These are phyloP conservation scores for Paramyrothecium sp. DNA, from an alignment of 2,329 filamentous ascomycete genomes.

Conservation along the genomic window DNA sequence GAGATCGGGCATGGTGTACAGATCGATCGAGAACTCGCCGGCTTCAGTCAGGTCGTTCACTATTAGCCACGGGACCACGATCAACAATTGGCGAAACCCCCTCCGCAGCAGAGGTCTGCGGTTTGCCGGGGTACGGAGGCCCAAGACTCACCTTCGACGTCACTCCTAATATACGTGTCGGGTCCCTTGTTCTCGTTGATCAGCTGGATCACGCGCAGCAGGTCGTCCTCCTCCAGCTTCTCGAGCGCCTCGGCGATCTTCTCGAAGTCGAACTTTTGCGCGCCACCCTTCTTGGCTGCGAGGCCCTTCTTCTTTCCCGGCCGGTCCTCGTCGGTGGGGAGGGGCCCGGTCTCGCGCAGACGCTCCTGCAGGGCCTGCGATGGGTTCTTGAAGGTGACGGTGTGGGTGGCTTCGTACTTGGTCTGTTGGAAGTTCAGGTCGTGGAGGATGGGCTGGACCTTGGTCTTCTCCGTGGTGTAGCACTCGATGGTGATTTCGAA, in stretches of 20 bases:
- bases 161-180: slow-evolving; percentile 95
- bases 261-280: slow-evolving; percentile 79
- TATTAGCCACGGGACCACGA: slow-evolving; percentile 29
- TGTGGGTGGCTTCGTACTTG: slow-evolving; percentile 80
- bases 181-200: slow-evolving; percentile 95
- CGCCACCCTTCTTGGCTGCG: slow-evolving; percentile 73
- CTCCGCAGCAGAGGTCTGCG: not conserved
- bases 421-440: slow-evolving; percentile 87
- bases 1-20: slow-evolving; percentile 91
- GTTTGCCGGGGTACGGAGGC: too few relatives aligned
- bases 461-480: slow-evolving; percentile 82
- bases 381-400: slow-evolving; percentile 87
- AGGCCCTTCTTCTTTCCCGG: slow-evolving; percentile 53
- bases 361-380: slow-evolving; percentile 78
- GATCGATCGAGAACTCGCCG: slow-evolving; percentile 96
- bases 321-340: slow-evolving; percentile 71
- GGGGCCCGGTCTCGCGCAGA: slow-evolving; percentile 79
- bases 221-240: slow-evolving; percentile 87
- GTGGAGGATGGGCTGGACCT: slow-evolving; percentile 71
- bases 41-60: slow-evolving; percentile 49
- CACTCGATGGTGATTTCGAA: slow-evolving; percentile 92
- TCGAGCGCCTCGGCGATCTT: slow-evolving; percentile 91
- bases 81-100: slow-evolving; percentile 20
- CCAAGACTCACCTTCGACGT: slow-evolving; percentile 76
- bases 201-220: slow-evolving; percentile 94